A percentile compares a stretch with the other conserved stretches of the same genome.
Evolutionary conservation across 78 protist genomes (phyloP).

Genomic region (Neovahlkampfia damariscottae): DNA sequence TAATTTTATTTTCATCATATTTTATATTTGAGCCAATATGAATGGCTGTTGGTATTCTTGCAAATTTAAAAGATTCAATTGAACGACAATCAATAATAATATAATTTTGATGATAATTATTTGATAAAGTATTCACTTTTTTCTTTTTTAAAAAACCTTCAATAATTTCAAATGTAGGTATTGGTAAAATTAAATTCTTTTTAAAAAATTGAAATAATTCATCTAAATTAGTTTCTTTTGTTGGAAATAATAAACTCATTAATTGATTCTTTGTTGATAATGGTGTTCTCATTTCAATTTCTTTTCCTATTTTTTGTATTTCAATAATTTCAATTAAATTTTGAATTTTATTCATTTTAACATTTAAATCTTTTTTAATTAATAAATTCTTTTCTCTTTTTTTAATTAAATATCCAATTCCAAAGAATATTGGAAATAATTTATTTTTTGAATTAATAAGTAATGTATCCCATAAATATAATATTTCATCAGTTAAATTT

Average conservation of each 20-base stretch:
- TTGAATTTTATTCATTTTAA: not conserved
- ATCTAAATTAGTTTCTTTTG: not conserved
- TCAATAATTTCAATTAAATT: not conserved
- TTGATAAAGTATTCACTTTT: not conserved
- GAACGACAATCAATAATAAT: conserved; percentile 20
- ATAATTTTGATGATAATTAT: not conserved
- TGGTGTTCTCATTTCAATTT: not conserved
- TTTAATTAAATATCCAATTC: not conserved
- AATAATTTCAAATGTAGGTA: not conserved
- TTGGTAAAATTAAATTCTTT: not conserved
- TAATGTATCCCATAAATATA: not conserved
- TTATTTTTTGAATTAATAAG: not conserved
- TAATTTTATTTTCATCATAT: not conserved
- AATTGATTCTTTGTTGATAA: not conserved
- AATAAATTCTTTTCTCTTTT: not conserved
- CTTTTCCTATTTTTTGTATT: not conserved
- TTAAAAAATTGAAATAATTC: not conserved
- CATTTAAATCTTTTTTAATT: not conserved
- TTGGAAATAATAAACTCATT: not conserved
- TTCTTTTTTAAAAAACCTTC: not conserved
- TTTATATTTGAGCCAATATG: conserved; percentile 19
- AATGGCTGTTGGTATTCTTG: conserved; percentile 28
- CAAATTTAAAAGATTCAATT: conserved; percentile 6
- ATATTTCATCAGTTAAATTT: not conserved
- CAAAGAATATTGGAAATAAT: not conserved